phyloP scores from a whole-genome alignment of 2,329 filamentous ascomycete species.

The Didymella pinodella region DNA sequence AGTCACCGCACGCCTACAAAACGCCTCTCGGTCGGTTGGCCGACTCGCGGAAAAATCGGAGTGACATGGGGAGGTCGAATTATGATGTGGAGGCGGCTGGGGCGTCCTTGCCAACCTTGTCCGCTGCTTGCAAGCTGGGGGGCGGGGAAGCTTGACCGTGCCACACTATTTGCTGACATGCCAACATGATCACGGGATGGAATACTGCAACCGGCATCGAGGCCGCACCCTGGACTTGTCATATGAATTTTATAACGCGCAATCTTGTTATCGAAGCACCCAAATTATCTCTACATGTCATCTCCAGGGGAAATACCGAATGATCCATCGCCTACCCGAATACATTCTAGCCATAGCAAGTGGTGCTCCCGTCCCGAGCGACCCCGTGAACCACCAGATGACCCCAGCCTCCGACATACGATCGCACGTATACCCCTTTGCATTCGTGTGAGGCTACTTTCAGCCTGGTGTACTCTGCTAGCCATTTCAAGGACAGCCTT shows the following conservation, averaged over 20 bases:
- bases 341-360: neutral
- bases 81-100: slow-evolving; percentile 36
- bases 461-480: neutral
- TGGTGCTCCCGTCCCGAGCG: neutral
- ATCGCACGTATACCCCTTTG: neutral
- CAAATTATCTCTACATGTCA: neutral
- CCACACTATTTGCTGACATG: slow-evolving; percentile 23
- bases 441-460: neutral
- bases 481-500: neutral
- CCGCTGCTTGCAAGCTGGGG: slow-evolving; percentile 24
- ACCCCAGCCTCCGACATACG: neutral
- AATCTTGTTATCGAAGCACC: neutral
- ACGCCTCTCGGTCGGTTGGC: slow-evolving; percentile 36
- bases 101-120: slow-evolving; percentile 30
- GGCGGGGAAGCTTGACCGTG: slow-evolving; percentile 36
- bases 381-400: neutral
- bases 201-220: slow-evolving; percentile 28
- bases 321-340: neutral
- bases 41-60: slow-evolving; percentile 25
- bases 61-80: slow-evolving; percentile 27
- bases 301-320: slow-evolving; percentile 1
- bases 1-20: slow-evolving; percentile 17
- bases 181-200: slow-evolving; percentile 20
- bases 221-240: slow-evolving; percentile 10
- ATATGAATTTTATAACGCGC: slow-evolving; percentile 13